Percentiles rank a stretch among this genome's conserved stretches.
Evolutionary conservation across 768 basidiomycete species (phyloP).

Genomic region (Xerocomellus chrysenteron): DNA sequence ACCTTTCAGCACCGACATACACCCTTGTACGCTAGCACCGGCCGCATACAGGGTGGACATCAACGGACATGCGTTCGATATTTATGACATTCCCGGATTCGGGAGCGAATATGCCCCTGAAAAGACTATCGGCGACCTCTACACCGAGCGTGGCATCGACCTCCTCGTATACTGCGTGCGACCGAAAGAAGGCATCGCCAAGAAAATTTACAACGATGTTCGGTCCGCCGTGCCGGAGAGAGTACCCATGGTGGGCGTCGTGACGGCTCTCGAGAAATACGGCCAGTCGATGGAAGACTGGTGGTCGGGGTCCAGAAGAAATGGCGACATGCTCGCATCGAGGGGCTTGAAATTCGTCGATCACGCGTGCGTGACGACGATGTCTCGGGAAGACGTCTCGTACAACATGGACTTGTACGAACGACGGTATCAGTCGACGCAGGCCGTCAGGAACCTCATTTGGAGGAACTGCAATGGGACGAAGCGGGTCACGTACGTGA

Average conservation of each 20-base stretch:
- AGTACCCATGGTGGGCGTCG: conserved; percentile 39
- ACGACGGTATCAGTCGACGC: conserved; percentile 29
- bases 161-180: conserved; percentile 32
- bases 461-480: conserved; percentile 32
- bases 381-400: conserved; percentile 31
- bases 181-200: conserved; percentile 31
- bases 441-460: conserved; percentile 25
- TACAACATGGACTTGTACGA: conserved; percentile 35
- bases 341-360: conserved; percentile 38
- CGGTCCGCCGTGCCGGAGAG: conserved; percentile 30
- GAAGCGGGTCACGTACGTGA: conserved; percentile 31
- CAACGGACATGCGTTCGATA: conserved; percentile 31
- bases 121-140: conserved; percentile 29
- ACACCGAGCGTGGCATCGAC: conserved; percentile 31
- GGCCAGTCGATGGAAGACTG: conserved; percentile 28
- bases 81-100: conserved; percentile 32
- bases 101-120: conserved; percentile 20
- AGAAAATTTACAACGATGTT: conserved; percentile 24
- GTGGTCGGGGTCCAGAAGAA: conserved; percentile 34
- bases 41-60: conserved; percentile 29
- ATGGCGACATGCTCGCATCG: conserved; percentile 33
- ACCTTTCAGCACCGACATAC: conserved; percentile 33
- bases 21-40: conserved; percentile 26
- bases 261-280: conserved; percentile 39
- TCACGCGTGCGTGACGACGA: conserved; percentile 44